Conservation (phyloP, 2,329 filamentous ascomycete genomes). For the Periconia sp. region DNA sequence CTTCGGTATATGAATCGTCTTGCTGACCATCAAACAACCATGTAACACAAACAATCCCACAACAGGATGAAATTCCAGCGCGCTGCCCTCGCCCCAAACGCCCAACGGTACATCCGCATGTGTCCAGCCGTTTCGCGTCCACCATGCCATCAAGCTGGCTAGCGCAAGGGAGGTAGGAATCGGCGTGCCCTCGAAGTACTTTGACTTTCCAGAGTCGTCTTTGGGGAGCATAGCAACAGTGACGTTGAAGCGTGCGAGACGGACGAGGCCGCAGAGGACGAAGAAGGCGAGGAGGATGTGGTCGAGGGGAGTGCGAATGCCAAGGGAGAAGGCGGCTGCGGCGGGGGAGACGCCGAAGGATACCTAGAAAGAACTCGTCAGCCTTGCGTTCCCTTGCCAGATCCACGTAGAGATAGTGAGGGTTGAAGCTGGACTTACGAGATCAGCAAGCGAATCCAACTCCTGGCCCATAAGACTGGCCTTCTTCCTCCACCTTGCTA, state of each 20-base stretch:
- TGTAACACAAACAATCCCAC: constrained; percentile 84
- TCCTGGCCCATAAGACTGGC: constrained; percentile 98
- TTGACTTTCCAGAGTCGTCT: constrained; percentile 86
- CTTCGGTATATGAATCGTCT: constrained; percentile 94
- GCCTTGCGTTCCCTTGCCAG: neutral
- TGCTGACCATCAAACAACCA: constrained; percentile 93
- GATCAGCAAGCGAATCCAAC: constrained; percentile 90
- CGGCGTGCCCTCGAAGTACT: constrained; percentile 96
- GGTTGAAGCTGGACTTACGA: constrained; percentile 68
- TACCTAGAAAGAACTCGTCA: constrained; percentile 67
- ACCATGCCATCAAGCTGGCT: constrained; percentile 86
- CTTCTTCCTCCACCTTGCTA: constrained; percentile 96
- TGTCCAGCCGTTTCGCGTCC: constrained; percentile 81
- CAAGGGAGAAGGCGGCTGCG: constrained; percentile 84
- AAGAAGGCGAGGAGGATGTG: constrained; percentile 85
- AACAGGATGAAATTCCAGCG: constrained; percentile 83
- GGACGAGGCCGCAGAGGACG: constrained; percentile 90
- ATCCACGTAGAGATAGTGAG: neutral
- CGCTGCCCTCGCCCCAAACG: constrained; percentile 67
- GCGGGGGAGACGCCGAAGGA: constrained; percentile 95
- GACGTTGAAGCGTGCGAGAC: constrained; percentile 96
- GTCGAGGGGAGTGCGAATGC: constrained; percentile 82
- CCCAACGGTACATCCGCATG: constrained; percentile 80
- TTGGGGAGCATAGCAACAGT: constrained; percentile 89
- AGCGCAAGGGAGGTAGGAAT: constrained; percentile 89